phyloP scores from a whole-genome alignment of 2,329 filamentous ascomycete species.

The Colletotrichum echinochloae region DNA sequence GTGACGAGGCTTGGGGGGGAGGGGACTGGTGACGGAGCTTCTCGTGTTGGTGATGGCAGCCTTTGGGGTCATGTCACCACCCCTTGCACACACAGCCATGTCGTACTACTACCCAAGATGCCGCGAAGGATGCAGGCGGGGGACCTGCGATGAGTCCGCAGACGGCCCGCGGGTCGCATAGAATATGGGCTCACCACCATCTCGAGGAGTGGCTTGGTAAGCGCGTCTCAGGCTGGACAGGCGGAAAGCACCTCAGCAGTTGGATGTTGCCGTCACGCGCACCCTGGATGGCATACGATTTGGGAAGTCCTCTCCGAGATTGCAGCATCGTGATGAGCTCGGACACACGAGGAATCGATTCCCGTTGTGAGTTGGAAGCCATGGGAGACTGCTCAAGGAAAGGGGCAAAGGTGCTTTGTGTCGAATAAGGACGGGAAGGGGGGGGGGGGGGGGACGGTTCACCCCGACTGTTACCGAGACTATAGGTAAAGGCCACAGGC shows the following conservation, averaged over 20 bases:
- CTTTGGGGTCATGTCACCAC: slow-evolving; percentile 8
- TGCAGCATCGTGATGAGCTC: neutral
- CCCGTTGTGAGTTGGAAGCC: neutral
- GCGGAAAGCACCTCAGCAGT: neutral
- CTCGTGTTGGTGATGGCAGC: slow-evolving; percentile 26
- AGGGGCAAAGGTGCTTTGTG: neutral
- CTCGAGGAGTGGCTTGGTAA: neutral
- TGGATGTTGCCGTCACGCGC: neutral
- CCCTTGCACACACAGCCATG: slow-evolving; percentile 10
- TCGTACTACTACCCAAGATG: slow-evolving; percentile 10
- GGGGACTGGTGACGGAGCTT: neutral
- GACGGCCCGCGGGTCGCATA: slow-evolving; percentile 32
- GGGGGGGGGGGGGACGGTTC: no score
- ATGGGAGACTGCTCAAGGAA: neutral
- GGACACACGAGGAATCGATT: neutral
- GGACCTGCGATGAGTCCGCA: slow-evolving; percentile 12
- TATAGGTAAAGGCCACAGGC: neutral
- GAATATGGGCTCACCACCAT: slow-evolving; percentile 15
- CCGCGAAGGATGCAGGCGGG: neutral
- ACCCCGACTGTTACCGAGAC: neutral
- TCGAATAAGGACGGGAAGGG: neutral
- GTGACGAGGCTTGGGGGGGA: slow-evolving; percentile 9
- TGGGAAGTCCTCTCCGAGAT: neutral
- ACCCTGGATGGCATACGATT: neutral
- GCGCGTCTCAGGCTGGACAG: slow-evolving; percentile 4